Conservation (phyloP, 495 filamentous ascomycete species). For the Penicillium argentinense region DNA sequence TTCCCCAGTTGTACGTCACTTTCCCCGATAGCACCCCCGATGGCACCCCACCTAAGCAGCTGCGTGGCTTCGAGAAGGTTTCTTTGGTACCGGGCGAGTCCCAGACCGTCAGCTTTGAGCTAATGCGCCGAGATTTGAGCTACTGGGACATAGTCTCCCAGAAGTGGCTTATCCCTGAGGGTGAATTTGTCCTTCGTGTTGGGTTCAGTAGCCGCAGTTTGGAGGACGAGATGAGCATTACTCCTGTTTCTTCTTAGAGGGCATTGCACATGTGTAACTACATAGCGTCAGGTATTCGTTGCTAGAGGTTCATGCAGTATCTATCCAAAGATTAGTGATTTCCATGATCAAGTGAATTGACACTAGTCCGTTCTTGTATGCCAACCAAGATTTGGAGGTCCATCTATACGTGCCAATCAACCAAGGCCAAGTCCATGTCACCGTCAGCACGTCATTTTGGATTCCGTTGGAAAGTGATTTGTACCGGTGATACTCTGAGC, state of each 20-base stretch:
- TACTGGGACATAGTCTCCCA: constrained; percentile 61
- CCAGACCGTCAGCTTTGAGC: constrained; percentile 46
- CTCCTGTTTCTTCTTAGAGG: constrained; percentile 7
- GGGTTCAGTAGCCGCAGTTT: constrained; percentile 21
- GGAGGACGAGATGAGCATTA: background rate
- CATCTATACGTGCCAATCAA: too few relatives aligned
- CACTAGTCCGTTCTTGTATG: too few relatives aligned
- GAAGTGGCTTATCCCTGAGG: constrained; percentile 46
- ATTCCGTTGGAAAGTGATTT: too few relatives aligned
- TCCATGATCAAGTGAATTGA: too few relatives aligned
- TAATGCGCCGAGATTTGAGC: constrained; percentile 62
- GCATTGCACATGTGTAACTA: too few relatives aligned
- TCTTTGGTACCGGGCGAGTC: constrained; percentile 38
- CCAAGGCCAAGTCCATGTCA: too few relatives aligned
- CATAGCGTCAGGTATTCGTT: too few relatives aligned
- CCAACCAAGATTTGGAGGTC: too few relatives aligned
- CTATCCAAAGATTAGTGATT: too few relatives aligned
- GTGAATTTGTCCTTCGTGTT: constrained; percentile 22
- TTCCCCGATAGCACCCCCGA: constrained; percentile 3
- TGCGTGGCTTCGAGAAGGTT: constrained; percentile 65
- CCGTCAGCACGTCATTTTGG: too few relatives aligned
- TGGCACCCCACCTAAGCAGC: constrained; percentile 14
- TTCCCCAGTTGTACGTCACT: constrained; percentile 65
- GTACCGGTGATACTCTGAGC: too few relatives aligned
- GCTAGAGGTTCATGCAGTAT: too few relatives aligned